These are phyloP conservation scores for Kuraishia hungarica DNA, from an alignment of 805 yeast species.

Conservation along the genomic window DNA sequence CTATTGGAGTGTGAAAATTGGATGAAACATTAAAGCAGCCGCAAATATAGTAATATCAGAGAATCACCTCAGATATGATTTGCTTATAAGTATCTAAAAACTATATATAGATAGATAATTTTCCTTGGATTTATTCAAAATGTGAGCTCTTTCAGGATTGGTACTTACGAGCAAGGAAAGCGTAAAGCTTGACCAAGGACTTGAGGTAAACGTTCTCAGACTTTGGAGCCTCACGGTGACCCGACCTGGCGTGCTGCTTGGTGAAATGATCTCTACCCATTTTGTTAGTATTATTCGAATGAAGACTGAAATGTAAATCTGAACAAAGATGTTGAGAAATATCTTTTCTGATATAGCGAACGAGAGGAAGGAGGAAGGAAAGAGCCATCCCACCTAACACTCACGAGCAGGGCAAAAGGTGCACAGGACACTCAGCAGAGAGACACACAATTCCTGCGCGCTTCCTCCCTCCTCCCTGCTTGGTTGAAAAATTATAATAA, in stretches of 20 bases:
- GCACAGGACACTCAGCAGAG: too few relatives aligned
- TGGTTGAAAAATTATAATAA: background rate
- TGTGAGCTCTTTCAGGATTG: conserved; percentile 1
- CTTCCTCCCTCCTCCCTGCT: too few relatives aligned
- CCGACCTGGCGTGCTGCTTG: conserved; percentile 92
- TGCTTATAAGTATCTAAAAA: background rate
- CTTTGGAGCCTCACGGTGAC: conserved; percentile 99
- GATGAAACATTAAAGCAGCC: background rate
- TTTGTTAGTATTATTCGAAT: conserved; percentile 16
- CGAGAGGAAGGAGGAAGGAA: background rate
- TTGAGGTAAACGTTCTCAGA: conserved; percentile 98
- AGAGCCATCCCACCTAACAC: background rate
- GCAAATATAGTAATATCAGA: background rate
- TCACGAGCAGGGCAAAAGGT: background rate
- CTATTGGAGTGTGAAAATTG: background rate
- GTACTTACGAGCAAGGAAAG: conserved; percentile 98
- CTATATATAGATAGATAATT: background rate
- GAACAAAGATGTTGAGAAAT: background rate
- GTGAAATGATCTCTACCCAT: conserved; percentile 98
- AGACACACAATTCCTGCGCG: too few relatives aligned
- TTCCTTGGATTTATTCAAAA: background rate
- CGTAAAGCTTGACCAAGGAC: conserved; percentile 94
- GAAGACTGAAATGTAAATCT: background rate
- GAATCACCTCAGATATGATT: background rate
- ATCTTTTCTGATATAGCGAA: background rate